Base-by-base conservation (phyloP, 371 early-diverging fungal species). In the Syncephalastrum monosporum region DNA sequence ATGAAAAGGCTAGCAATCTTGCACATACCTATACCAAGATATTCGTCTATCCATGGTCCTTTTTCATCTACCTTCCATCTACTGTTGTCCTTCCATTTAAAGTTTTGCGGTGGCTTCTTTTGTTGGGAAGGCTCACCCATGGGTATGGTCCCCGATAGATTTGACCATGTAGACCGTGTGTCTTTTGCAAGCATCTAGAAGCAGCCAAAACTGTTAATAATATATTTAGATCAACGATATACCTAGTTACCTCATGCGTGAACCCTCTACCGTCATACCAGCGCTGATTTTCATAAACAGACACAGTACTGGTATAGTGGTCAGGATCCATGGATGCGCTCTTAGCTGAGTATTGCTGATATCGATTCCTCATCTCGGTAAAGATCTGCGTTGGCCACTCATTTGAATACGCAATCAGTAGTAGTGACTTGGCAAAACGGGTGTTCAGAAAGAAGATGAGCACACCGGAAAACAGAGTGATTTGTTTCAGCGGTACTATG, bases 1-100 rank as follows among this genome's bases (percentile, higher is more conserved):
- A 4, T 29, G 33, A 5, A 7, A 46, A 38, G 47, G 12, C 23
- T 45, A 6, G 15, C 3, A 52, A 12, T 4, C 4, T 15, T 16
- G 7, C 1, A 33, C 17, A 53, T 68, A 71, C 75, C 75, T 41
- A 71, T 47, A 7, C 64, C 61, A 3, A 75, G 57, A 13, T 44
- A 47, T n/a, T 70, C 65, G 47, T 76, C 71, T 42, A 60, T 53
- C 77, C 77, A 76, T 25, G 77, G 71, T 13, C 74, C 74, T 14
- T 53, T 60, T 13, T 47, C 43, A 56, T 76, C 77, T 5, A 76
- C 42, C 23, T 10, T 56, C 77, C 77, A 76, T 33, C 63, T 62
- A n/a, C 24, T 42, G 41, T 56, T 63, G 38, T 73, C 64, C n/a
- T 48, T 24, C 77, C 77, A 76, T 2, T 55, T 59, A 47, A 69